These are phyloP conservation scores for Phoenix dactylifera DNA, from an alignment of 176 grass and related monocot genomes.

Conservation along the genomic window DNA sequence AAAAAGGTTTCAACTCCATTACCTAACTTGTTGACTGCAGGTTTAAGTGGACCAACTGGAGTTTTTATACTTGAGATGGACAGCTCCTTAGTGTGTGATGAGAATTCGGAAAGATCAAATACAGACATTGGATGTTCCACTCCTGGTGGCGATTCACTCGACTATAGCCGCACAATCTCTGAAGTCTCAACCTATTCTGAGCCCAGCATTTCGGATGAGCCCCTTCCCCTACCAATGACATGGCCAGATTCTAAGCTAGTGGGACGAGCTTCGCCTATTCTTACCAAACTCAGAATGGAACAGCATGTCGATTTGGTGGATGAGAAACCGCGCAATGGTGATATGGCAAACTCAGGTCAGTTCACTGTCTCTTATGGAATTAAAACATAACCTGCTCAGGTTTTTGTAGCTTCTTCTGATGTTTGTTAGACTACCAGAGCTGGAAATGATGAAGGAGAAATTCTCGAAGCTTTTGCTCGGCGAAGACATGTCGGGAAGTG, in stretches of 20 bases:
- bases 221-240: not conserved
- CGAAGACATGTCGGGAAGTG: slow-evolving; percentile 92
- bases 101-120: slow-evolving; percentile 39
- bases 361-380: slow-evolving; percentile 13
- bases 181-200: slow-evolving; percentile 75
- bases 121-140: slow-evolving; percentile 41
- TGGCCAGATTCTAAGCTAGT: slow-evolving; percentile 36
- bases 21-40: not conserved
- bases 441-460: slow-evolving; percentile 92
- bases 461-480: slow-evolving; percentile 94
- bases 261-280: slow-evolving; percentile 29
- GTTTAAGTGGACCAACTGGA: not conserved
- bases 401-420: slow-evolving; percentile 3
- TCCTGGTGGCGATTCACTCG: slow-evolving; percentile 32
- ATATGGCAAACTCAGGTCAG: slow-evolving; percentile 8
- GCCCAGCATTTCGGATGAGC: slow-evolving; percentile 44
- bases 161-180: slow-evolving; percentile 74
- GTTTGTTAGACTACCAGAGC: slow-evolving; percentile 30
- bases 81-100: slow-evolving; percentile 51
- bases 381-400: not conserved
- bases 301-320: slow-evolving; percentile 49
- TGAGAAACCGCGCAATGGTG: slow-evolving; percentile 41
- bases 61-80: slow-evolving; percentile 33
- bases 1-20: no score
- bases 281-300: slow-evolving; percentile 55